Conservation (phyloP, 441 rosid genomes). For the Pelargonium cotyledonis region DNA sequence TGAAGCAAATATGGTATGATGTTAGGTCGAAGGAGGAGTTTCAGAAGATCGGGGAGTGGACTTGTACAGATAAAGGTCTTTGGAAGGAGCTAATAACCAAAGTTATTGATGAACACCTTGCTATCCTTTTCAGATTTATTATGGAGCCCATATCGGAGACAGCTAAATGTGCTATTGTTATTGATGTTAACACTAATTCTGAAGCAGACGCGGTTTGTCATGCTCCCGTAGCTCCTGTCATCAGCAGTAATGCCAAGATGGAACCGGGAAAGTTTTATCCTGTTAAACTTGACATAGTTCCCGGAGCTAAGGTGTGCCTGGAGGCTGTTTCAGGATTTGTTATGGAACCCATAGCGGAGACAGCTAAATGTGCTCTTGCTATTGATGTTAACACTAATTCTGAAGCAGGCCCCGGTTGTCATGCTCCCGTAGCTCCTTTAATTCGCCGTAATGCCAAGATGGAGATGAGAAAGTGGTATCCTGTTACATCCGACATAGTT, state of each 20-base stretch:
- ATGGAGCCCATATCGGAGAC: constrained; percentile 13
- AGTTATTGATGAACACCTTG: constrained; percentile 38
- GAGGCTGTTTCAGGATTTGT: constrained; percentile 38
- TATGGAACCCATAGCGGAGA: constrained; percentile 9
- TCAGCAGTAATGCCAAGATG: background rate
- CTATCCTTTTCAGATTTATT: constrained; percentile 5
- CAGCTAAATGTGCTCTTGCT: constrained; percentile 13
- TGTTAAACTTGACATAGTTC: constrained; percentile 33
- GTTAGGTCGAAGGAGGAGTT: constrained; percentile 38
- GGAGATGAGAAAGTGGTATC: constrained; percentile 32
- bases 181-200: constrained; percentile 14
- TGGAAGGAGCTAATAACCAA: constrained; percentile 50
- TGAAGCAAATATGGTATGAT: constrained; percentile 73
- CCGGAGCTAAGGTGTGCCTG: constrained; percentile 48
- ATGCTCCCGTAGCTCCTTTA: constrained; percentile 18
- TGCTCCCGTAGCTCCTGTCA: constrained; percentile 19
- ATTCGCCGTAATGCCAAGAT: background rate
- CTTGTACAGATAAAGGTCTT: constrained; percentile 33
- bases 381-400: constrained; percentile 13
- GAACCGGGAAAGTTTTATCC: constrained; percentile 33
- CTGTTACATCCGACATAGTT: constrained; percentile 33
- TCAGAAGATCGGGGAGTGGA: constrained; percentile 47
- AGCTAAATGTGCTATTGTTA: constrained; percentile 8
- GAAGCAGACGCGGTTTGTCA: constrained; percentile 16
- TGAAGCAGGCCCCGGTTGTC: constrained; percentile 17